Evolutionary conservation across 2,329 filamentous ascomycete species (phyloP).

Genomic region (Diaporthe ilicicola): DNA sequence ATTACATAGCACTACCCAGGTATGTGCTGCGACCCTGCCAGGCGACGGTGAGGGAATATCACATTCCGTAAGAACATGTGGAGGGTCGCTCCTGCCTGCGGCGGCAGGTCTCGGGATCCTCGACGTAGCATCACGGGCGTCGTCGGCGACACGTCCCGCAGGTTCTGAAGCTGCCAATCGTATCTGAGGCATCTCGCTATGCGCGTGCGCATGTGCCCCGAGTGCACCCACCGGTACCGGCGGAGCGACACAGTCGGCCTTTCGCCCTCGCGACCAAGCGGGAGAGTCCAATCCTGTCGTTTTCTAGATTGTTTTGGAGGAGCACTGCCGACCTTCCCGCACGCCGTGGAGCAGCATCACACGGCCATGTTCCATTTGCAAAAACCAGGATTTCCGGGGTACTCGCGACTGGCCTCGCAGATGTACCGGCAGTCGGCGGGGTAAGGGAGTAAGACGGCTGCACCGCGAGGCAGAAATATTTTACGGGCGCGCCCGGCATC

Average conservation of each 20-base stretch:
- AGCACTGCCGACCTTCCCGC: not conserved
- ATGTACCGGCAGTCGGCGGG: not conserved
- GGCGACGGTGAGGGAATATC: slow-evolving; percentile 5
- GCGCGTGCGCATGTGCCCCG: not conserved
- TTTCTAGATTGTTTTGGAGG: not conserved
- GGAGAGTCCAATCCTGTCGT: not conserved
- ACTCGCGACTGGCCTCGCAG: not conserved
- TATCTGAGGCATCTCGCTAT: not conserved
- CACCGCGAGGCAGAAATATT: not conserved
- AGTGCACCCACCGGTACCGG: not conserved
- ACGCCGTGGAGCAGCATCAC: too few species aligned
- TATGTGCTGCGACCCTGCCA: not conserved
- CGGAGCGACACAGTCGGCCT: not conserved
- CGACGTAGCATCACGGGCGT: slow-evolving; percentile 5
- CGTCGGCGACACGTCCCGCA: slow-evolving; percentile 9
- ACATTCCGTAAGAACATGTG: not conserved
- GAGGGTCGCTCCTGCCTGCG: not conserved
- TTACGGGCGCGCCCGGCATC: not conserved
- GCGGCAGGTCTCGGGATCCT: slow-evolving; percentile 16
- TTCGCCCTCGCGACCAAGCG: not conserved
- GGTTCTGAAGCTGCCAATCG: slow-evolving; percentile 2
- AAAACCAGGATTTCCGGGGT: not conserved
- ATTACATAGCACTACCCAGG: not conserved
- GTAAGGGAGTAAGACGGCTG: slow-evolving; percentile 1
- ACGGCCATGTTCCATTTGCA: not conserved